Percentiles rank a stretch among this genome's conserved stretches.
Conservation (phyloP, 169 alveolate genomes). For the Perkinsus olseni region DNA sequence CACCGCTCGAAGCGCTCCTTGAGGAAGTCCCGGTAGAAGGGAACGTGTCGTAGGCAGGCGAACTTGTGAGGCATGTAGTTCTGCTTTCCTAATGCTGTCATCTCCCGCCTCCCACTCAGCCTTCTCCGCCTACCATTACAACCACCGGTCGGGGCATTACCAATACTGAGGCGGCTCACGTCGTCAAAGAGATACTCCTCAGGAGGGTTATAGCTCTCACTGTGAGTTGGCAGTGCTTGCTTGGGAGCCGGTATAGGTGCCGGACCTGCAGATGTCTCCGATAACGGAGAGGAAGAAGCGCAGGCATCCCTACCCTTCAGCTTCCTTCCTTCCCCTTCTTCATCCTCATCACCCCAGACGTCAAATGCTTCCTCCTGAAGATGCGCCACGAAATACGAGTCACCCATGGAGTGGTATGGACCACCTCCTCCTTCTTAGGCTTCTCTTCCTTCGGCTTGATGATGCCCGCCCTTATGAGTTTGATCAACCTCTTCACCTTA, state of each 20-base stretch:
- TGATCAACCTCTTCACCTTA: conserved; percentile 51
- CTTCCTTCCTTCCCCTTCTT: conserved; percentile 13
- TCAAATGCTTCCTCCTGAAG: conserved; percentile 5
- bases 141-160: not conserved
- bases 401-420: not conserved
- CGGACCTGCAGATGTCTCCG: conserved; percentile 39
- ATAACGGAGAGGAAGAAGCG: not conserved
- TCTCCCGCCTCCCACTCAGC: conserved; percentile 59
- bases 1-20: conserved; percentile 81
- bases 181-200: conserved; percentile 72
- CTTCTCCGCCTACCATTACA: conserved; percentile 42
- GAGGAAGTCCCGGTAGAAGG: conserved; percentile 43
- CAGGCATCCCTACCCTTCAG: not conserved
- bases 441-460: not conserved
- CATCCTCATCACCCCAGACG: conserved; percentile 25
- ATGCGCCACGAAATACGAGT: no score
- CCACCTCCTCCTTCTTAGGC: conserved; percentile 21
- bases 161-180: conserved; percentile 22
- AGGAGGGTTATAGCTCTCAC: conserved; percentile 88
- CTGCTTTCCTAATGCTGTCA: conserved; percentile 59
- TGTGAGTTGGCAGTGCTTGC: conserved; percentile 80
- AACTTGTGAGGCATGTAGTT: conserved; percentile 67
- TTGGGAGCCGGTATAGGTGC: conserved; percentile 82
- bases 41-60: conserved; percentile 80
- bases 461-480: conserved; percentile 35